phyloP scores from a whole-genome alignment of 805 yeast genomes.

The Candida krabiensis region DNA sequence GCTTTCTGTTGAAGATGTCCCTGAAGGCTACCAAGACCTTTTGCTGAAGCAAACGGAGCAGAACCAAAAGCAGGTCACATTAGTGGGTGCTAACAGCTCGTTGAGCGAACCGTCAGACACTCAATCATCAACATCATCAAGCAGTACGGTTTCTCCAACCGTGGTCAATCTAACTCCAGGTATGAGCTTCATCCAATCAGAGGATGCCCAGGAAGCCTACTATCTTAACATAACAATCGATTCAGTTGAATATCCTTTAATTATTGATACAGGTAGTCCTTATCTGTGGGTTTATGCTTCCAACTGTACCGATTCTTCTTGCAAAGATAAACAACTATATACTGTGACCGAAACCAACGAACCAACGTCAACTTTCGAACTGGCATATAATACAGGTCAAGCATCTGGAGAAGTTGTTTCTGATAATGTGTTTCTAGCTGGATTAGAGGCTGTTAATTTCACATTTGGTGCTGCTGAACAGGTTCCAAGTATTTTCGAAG shows the following conservation, averaged over 20 bases:
- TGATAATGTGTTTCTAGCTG: constrained; percentile 39
- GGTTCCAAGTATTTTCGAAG: constrained; percentile 54
- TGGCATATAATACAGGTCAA: constrained; percentile 53
- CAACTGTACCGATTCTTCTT: constrained; percentile 46
- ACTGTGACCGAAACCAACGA: constrained; percentile 22
- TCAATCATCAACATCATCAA: constrained; percentile 1
- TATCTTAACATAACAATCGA: constrained; percentile 41
- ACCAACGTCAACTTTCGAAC: constrained; percentile 37
- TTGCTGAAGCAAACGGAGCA: neutral
- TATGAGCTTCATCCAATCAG: constrained; percentile 26
- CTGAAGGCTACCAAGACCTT: too few species aligned
- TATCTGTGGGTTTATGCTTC: constrained; percentile 62
- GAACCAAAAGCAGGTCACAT: constrained; percentile 9
- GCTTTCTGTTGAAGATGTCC: constrained; percentile 9
- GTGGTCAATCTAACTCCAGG: constrained; percentile 19
- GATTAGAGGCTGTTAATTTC: constrained; percentile 38
- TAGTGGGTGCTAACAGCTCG: neutral
- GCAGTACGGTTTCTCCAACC: constrained; percentile 6
- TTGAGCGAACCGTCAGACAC: constrained; percentile 2
- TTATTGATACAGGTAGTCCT: constrained; percentile 67
- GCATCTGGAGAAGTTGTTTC: constrained; percentile 50
- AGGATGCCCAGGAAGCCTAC: constrained; percentile 34
- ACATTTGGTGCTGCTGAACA: constrained; percentile 52
- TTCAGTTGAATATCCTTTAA: constrained; percentile 45
- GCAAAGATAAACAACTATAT: constrained; percentile 35